Conservation (phyloP, 164 flowering plant genomes). For the Macadamia tetraphylla region DNA sequence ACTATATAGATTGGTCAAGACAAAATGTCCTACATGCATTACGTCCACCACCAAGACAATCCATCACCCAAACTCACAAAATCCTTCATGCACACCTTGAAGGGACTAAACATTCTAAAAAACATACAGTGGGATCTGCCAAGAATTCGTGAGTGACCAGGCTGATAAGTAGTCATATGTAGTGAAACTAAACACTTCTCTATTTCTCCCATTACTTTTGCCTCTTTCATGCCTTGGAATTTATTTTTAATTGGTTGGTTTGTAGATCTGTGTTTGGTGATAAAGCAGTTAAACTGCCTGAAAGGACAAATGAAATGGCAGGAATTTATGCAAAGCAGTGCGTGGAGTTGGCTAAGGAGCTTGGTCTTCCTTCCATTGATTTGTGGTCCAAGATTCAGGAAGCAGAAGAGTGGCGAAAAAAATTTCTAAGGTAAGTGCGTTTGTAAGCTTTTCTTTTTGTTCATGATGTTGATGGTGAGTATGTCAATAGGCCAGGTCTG, state of each 20-base stretch:
- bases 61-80: too few relatives aligned
- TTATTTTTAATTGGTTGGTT: neutral
- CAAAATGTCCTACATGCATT: too few relatives aligned
- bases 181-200: too few relatives aligned
- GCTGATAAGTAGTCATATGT: neutral
- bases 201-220: neutral
- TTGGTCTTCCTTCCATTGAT: constrained; percentile 49
- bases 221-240: neutral
- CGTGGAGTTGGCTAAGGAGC: constrained; percentile 56
- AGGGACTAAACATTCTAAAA: neutral
- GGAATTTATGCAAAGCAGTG: constrained; percentile 73
- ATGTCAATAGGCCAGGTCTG: too few relatives aligned
- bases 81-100: too few relatives aligned
- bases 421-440: constrained; percentile 53
- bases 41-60: too few relatives aligned
- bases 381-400: constrained; percentile 93
- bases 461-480: neutral
- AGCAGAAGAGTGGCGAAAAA: constrained; percentile 73
- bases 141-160: neutral
- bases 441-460: neutral
- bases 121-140: neutral
- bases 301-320: constrained; percentile 71
- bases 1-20: too few relatives aligned
- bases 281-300: constrained; percentile 51
- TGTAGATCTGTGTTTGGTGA: constrained; percentile 66